Conservation (phyloP, 2,329 filamentous ascomycete genomes). For the Aspergillus calidoustus region DNA sequence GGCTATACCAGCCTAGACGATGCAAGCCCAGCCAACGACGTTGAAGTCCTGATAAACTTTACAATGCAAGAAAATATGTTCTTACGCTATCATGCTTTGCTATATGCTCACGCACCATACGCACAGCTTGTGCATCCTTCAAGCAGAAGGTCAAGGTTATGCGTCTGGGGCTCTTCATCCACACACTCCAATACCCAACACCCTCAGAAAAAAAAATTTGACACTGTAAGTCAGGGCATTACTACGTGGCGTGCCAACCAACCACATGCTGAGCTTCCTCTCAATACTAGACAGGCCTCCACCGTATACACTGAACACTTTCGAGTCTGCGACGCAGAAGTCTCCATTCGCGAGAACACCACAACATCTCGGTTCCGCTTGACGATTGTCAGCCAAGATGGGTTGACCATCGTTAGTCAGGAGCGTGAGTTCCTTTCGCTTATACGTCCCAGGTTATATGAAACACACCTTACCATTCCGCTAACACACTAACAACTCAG, state of each 20-base stretch:
- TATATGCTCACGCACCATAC: too few relatives aligned
- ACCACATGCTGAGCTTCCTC: background rate
- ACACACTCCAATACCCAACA: background rate
- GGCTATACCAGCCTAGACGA: background rate
- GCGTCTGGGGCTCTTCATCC: background rate
- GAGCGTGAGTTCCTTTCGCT: background rate
- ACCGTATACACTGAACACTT: background rate
- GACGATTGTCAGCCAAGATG: background rate
- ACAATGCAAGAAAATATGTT: background rate
- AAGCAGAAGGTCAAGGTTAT: background rate
- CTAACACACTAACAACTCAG: background rate
- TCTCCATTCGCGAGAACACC: background rate
- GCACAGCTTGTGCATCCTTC: background rate
- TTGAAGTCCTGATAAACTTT: background rate
- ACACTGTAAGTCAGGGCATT: background rate
- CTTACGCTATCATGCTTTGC: too few relatives aligned
- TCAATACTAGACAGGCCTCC: background rate
- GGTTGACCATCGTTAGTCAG: background rate
- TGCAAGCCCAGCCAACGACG: background rate
- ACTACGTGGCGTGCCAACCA: too few relatives aligned
- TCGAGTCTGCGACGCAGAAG: background rate
- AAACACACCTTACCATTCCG: too few relatives aligned
- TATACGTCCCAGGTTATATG: background rate
- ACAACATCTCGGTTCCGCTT: background rate
- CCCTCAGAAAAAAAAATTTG: background rate